Evolutionary conservation across 805 yeast species (phyloP), one percentile per base, ranked within the genome.

Genomic region (Metschnikowia kofuensis): DNA sequence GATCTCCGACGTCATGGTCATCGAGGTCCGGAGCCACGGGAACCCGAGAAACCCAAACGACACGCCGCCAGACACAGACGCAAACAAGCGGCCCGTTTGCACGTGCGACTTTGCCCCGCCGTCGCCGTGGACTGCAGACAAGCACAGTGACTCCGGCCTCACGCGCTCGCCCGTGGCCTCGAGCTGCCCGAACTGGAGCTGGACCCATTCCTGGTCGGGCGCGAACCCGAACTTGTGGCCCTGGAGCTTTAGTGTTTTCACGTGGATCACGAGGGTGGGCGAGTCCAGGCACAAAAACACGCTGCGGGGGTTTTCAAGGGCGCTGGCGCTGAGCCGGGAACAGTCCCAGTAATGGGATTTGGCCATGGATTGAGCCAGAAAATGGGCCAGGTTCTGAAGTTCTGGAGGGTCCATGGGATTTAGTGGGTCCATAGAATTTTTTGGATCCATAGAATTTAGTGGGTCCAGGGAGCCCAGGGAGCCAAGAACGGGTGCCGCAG

Each of bases 131-230:
- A 35, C 39, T 2, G 44, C 31, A 8, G 46, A 42, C 6, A 49
- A 35, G 16, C 55, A 51, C 26, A 47, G 39, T 3, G 53, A 38
- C 21, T 51, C 21, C 2, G 55, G 55, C 14, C 35, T 37, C 16
- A 37, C 31, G 6, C 29, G 14, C 9, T 11, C 15, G 15, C 4
- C 16, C 3, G 26, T 14, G 15, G 37, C 27, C 28, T 30, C 39
- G 14, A 48, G 35, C 12, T 15, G 14, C 7, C 55, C 57, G 30
- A 43, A 38, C 27, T 35, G 9, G n/a, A 53, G 42, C 28, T 51
- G 55, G 31, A 51, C 36, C 57, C 57, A 53, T 9, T 14, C 7
- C 29, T 40, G 26, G 26, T 46, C 49, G 2, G 15, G 28, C 12
- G 26, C 11, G 14, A 40, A 14, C 8, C 41, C 49, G 8, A 46